Conservation (phyloP, 2,329 filamentous ascomycete genomes). For the Claviceps fusiformis region DNA sequence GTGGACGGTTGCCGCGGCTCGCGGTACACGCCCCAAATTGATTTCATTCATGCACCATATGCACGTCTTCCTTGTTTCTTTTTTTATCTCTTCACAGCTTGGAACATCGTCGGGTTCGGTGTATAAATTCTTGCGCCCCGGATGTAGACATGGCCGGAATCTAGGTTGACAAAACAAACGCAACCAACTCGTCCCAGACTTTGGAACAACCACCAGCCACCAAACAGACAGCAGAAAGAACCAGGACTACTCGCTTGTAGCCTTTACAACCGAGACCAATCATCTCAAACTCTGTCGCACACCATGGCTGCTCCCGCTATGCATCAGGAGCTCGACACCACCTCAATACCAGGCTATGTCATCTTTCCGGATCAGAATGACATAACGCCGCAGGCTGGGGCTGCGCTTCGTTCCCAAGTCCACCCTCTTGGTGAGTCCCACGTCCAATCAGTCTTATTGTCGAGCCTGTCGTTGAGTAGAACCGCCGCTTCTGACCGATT, state of each 20-base stretch:
- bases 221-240: background rate
- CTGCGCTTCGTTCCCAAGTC: slow-evolving; percentile 15
- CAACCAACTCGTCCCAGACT: background rate
- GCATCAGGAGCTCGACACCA: slow-evolving; percentile 20
- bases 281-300: background rate
- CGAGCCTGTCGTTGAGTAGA: background rate
- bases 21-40: background rate
- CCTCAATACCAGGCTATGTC: slow-evolving; percentile 30
- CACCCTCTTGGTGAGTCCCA: slow-evolving; percentile 23
- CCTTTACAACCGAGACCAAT: too few relatives aligned
- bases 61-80: background rate
- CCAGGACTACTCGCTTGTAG: too few relatives aligned
- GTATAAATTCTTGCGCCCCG: slow-evolving; percentile 2
- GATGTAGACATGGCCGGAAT: slow-evolving; percentile 1
- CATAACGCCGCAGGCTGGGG: slow-evolving; percentile 21
- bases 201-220: background rate
- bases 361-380: slow-evolving; percentile 29
- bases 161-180: background rate
- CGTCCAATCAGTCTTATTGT: background rate
- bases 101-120: background rate
- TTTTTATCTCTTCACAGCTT: background rate
- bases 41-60: background rate
- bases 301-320: slow-evolving; percentile 10
- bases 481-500: background rate
- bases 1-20: slow-evolving; percentile 4